These are phyloP conservation scores for Hypomyces perniciosus DNA, from an alignment of 2,329 filamentous ascomycete genomes.

Conservation along the genomic window DNA sequence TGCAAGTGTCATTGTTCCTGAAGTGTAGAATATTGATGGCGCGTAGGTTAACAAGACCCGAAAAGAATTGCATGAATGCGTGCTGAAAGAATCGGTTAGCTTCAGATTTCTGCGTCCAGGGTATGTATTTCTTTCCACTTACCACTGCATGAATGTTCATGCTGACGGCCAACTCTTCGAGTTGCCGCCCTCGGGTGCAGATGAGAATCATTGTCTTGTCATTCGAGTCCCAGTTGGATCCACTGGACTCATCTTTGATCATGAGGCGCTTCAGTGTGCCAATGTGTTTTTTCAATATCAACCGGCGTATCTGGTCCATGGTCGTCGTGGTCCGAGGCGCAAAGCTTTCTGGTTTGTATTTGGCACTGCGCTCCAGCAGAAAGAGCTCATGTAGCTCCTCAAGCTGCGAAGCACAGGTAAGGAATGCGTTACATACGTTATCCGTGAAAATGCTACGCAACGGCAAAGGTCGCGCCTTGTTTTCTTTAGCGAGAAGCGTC, in stretches of 20 bases:
- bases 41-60: constrained; percentile 41
- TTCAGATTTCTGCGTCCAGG: neutral
- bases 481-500: constrained; percentile 49
- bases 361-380: constrained; percentile 48
- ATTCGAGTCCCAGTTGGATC: constrained; percentile 51
- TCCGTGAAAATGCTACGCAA: constrained; percentile 58
- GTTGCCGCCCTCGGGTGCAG: constrained; percentile 40
- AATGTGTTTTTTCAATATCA: constrained; percentile 54
- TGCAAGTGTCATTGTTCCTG: constrained; percentile 49
- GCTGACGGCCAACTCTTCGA: constrained; percentile 51
- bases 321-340: constrained; percentile 43
- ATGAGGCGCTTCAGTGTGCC: constrained; percentile 48
- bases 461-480: constrained; percentile 43
- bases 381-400: constrained; percentile 52
- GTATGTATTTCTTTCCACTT: constrained; percentile 25
- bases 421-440: constrained; percentile 50
- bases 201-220: constrained; percentile 49
- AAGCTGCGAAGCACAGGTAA: constrained; percentile 48
- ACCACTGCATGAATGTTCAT: constrained; percentile 51
- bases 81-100: constrained; percentile 37
- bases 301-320: constrained; percentile 52
- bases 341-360: constrained; percentile 48
- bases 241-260: constrained; percentile 50
- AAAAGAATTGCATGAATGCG: constrained; percentile 48
- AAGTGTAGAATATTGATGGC: constrained; percentile 52